Evolutionary conservation across 2,329 filamentous ascomycete species (phyloP).

Genomic region (Laburnicola sp.): DNA sequence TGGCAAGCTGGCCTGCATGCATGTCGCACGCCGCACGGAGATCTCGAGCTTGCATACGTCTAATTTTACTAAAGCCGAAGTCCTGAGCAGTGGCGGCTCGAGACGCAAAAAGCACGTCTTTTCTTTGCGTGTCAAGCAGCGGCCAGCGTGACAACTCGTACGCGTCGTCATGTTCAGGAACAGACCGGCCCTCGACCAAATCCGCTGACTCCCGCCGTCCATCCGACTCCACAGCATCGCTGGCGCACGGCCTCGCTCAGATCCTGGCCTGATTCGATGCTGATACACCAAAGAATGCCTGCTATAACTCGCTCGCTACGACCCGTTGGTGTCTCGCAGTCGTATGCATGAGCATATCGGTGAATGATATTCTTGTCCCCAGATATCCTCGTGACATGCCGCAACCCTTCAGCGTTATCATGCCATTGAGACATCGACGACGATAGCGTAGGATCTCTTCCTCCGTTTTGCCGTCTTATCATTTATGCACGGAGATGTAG

Average conservation of each 20-base stretch:
- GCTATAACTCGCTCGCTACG: neutral
- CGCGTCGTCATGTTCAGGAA: constrained; percentile 1
- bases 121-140: neutral
- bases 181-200: neutral
- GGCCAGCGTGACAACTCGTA: neutral
- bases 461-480: neutral
- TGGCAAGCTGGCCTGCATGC: neutral
- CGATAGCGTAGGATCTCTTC: constrained; percentile 1
- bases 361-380: neutral
- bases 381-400: neutral
- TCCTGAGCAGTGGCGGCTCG: constrained; percentile 46
- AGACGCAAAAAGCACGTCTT: neutral
- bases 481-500: constrained; percentile 2
- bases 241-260: neutral
- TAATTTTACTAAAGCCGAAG: constrained; percentile 34
- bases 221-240: neutral
- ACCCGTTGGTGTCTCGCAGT: neutral
- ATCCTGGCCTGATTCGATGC: neutral
- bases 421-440: constrained; percentile 1
- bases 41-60: neutral
- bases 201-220: neutral
- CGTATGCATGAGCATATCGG: constrained; percentile 1
- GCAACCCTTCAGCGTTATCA: neutral
- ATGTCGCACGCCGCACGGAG: neutral
- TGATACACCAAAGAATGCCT: neutral